Evolutionary conservation across 75 land plant genomes (phyloP), one percentile per base, ranked within the genome.

Genomic region (Cupressus sempervirens): DNA sequence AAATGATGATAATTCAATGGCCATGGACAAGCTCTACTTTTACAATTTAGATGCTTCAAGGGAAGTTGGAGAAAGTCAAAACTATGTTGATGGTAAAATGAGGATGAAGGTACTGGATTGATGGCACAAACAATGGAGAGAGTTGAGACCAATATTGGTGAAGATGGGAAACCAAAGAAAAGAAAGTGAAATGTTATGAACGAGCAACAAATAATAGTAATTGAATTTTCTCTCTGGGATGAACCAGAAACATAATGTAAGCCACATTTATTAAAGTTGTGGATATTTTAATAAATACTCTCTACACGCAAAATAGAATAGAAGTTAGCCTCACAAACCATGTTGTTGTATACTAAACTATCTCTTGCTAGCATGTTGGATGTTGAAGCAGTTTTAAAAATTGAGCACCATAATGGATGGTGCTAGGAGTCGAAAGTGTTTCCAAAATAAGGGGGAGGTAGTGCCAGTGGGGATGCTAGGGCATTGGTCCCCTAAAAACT

Each of bases 181-280:
- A 89, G 98, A 76, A 95, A 96, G 70, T 87, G 98, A 48, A 91
- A 94, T 76, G 90, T 96, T 35, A 96, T 96, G 98, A 96, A 93
- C 87, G 97, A 93, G n/a, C 80, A 85, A 58, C 98, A 96, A 84
- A 92, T 94, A 34, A n/a, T 81, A 62, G 29, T 92, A 36, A 93
- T 96, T 76, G 98, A 96, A 85, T 86, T 54, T 82, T 97, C 94
- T 38, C 93, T 96, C 16, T 43, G 91, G 77, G 90, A 87, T 45
- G 97, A 95, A 87, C 98, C 98, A 84, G 93, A 94, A 20, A 92
- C 95, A 95, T 97, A 94, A 84, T 88, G 95, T 72, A 92, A 90
- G 85, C 84, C 95, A 53, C 50, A 85, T 82, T 82, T 84, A 41
- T 82, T 96, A 74, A 91, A 89, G 86, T 88, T 86, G 76, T 96